Conservation (phyloP, 2,329 filamentous ascomycete species). For the Alternaria dauci region DNA sequence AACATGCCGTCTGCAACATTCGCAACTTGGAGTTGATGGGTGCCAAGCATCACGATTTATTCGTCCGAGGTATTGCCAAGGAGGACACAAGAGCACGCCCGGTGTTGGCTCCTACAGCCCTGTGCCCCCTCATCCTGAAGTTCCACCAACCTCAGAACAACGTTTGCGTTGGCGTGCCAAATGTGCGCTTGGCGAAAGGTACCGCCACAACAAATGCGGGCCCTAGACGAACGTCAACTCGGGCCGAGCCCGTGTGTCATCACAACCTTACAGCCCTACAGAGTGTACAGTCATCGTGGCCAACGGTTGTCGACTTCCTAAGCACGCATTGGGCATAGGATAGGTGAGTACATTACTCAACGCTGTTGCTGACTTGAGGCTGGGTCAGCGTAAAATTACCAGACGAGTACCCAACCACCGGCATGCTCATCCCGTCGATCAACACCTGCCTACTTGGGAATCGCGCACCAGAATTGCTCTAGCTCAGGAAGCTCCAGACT, state of each 20-base stretch:
- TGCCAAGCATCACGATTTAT: neutral
- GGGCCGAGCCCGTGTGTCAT: neutral
- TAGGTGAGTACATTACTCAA: neutral
- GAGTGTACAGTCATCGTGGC: neutral
- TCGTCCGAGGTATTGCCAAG: neutral
- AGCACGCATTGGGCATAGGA: neutral
- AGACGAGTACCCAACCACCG: neutral
- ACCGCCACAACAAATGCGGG: neutral
- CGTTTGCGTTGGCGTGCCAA: neutral
- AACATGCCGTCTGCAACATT: conserved; percentile 4
- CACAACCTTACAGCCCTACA: neutral
- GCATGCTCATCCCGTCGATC: neutral
- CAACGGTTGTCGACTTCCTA: neutral
- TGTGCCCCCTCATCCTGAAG: neutral
- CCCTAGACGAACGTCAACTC: neutral
- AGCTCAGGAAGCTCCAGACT: neutral
- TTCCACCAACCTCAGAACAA: neutral
- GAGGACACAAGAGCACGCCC: neutral
- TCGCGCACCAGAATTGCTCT: neutral
- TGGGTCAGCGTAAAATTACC: neutral
- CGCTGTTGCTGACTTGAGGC: neutral
- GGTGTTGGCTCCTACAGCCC: neutral
- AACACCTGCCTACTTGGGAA: conserved; percentile 3
- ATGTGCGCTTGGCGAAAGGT: neutral
- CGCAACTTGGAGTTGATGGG: neutral